These are phyloP conservation scores for Aspergillus aculeatus DNA, from an alignment of 2,329 filamentous ascomycete species.

Conservation along the genomic window DNA sequence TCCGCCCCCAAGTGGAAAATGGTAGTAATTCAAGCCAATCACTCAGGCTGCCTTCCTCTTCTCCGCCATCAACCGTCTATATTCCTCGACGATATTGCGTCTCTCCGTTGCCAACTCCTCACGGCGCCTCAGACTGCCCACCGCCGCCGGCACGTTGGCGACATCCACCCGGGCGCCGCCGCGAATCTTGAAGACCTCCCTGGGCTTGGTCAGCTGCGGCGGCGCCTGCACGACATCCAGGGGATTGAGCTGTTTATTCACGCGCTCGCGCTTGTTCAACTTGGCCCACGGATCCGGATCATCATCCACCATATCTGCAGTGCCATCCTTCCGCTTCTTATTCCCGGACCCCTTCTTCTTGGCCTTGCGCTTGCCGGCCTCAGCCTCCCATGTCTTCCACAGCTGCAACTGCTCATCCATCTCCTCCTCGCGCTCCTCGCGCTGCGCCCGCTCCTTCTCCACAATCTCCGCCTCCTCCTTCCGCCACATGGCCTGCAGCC, in stretches of 20 bases:
- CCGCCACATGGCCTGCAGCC: constrained; percentile 59
- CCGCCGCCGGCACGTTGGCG: constrained; percentile 65
- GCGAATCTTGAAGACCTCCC: constrained; percentile 64
- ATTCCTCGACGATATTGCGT: constrained; percentile 69
- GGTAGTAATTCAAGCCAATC: no score
- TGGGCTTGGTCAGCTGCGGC: constrained; percentile 65
- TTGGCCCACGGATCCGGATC: constrained; percentile 76
- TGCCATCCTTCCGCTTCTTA: constrained; percentile 46
- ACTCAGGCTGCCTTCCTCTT: constrained; percentile 33
- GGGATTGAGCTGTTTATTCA: constrained; percentile 37
- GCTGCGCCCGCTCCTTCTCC: constrained; percentile 55
- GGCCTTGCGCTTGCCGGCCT: constrained; percentile 51
- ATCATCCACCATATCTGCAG: constrained; percentile 53
- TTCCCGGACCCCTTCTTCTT: constrained; percentile 47
- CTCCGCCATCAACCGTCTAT: constrained; percentile 67
- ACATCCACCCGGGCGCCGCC: constrained; percentile 65
- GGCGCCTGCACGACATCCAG: constrained; percentile 68
- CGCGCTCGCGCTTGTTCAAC: constrained; percentile 59
- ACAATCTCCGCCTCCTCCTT: constrained; percentile 48
- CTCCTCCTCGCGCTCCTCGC: constrained; percentile 63
- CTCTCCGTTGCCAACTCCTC: constrained; percentile 71
- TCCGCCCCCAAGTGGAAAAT: no score
- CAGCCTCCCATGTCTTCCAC: constrained; percentile 62
- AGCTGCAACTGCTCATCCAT: constrained; percentile 63
- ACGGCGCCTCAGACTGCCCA: constrained; percentile 68